Conservation (phyloP, 768 basidiomycete genomes). For the Calvatia gigantea region DNA sequence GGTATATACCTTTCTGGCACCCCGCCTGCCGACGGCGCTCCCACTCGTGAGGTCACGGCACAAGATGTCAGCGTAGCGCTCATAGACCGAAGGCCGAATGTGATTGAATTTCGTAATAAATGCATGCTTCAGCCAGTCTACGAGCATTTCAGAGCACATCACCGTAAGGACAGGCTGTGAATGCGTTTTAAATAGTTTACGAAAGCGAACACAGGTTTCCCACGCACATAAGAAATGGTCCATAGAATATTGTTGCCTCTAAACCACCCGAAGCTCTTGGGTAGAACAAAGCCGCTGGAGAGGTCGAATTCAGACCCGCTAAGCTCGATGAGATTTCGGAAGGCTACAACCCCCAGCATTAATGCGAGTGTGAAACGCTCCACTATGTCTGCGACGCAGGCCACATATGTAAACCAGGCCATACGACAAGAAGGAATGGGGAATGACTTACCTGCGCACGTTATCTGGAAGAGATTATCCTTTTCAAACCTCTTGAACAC, state of each 20-base stretch:
- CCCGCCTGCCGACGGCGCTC: slow-evolving; percentile 63
- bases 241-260: slow-evolving; percentile 74
- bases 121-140: slow-evolving; percentile 99
- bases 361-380: slow-evolving; percentile 91
- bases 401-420: not conserved
- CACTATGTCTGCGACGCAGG: slow-evolving; percentile 74
- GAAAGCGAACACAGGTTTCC: not conserved
- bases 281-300: slow-evolving; percentile 66
- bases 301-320: slow-evolving; percentile 87
- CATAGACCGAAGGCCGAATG: slow-evolving; percentile 92
- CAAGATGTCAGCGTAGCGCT: slow-evolving; percentile 91
- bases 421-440: not conserved
- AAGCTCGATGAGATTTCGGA: slow-evolving; percentile 93
- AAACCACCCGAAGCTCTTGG: slow-evolving; percentile 84
- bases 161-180: slow-evolving; percentile 87
- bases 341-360: slow-evolving; percentile 89
- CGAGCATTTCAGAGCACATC: slow-evolving; percentile 85
- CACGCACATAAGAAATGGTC: slow-evolving; percentile 85
- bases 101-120: slow-evolving; percentile 99
- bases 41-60: slow-evolving; percentile 89
- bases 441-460: slow-evolving; percentile 77
- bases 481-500: slow-evolving; percentile 99
- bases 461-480: slow-evolving; percentile 97
- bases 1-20: slow-evolving; percentile 61
- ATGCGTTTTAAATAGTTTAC: not conserved